Base-by-base conservation (phyloP, 805 yeast species). In the Torulaspora indica region DNA sequence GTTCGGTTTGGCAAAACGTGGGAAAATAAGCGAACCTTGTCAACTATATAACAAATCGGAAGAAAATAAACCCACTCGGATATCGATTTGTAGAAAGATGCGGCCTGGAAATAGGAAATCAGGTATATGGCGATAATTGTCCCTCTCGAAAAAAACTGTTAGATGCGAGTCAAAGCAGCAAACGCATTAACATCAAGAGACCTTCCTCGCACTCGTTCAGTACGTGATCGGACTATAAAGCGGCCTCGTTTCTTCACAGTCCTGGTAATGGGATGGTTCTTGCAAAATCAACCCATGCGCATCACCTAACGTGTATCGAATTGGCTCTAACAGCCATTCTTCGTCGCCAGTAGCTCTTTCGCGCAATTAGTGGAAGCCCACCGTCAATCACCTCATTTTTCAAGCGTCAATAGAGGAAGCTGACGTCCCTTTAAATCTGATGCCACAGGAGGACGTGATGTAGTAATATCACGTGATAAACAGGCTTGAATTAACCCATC, bases 51-150 rank as follows among this genome's bases (percentile, higher is more conserved):
- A 33, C 22, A 40, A 37, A 34, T 20, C 25, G 35, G 28, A 34
- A 28, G 39, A 32, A 40, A 40, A 40, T 34, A 18, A 33, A 20
- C 34, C 38, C 29, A 40, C 38, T 40, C 43, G 43, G 43, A 40
- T 40, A 9, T 31, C 34, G n/a, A 31, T 31, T 15, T 31, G 34
- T 31, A 31, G 22, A 31, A 15, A 14, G 31, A 15, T 27, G 27
- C 27, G 35, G 20, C 18, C 20, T 18, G 38, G 14, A 27, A 34
- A 40, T 15, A 24, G 22, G 32, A 17, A 35, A 35, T 29, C 33
- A 23, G 35, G 12, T 18, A 27, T 25, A 37, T 40, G 39, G 38
- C 34, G 43, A 40, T 29, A n/a, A 27, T 18, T 34, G 18, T 23
- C 38, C 28, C 38, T 35, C 43, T 40, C 25, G 35, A 29, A 29